Base-by-base conservation (phyloP, 345 rosid species). In the Excoecaria cochinchinensis region DNA sequence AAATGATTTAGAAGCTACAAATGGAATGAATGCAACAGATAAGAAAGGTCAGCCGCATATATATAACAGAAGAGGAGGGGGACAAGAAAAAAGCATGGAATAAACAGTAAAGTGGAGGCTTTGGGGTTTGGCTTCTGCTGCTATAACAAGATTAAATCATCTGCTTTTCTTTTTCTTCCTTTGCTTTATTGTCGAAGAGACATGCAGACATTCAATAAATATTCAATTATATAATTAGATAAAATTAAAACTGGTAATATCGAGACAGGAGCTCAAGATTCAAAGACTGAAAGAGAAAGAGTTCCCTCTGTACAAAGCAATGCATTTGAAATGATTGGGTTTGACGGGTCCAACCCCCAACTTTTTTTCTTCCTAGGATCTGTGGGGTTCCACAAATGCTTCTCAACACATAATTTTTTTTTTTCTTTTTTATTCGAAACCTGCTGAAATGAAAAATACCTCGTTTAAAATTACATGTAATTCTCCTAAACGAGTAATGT, bases 281-380 rank as follows among this genome's bases (percentile, higher is more conserved):
- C 79, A 67, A 31, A 83, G 77, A 62, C 15, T 40, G 46, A 3
- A 39, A 78, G 72, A 55, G 63, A 19, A 47, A 76, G 69, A 58
- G 70, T 78, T 75, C 74, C 79, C 71, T 83, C 83, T 74, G 78
- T 53, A 31, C 73, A 77, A 83, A 78, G 86, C 84, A 78, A 69
- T 48, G 69, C 70, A 76, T 70, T 77, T 63, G 50, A 67, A 77
- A 80, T 84, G 77, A 81, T 81, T 84, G 83, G 82, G 73, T 84
- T 84, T 81, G 87, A 84, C 81, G 72, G 74, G 84, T 84, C 84
- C 75, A 81, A 84, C 82, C 31, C 69, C 56, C 13, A 47, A 76
- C 78, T 81, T 84, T 78, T 31, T 55, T 53, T 40, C 19, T 21
- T 65, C 62, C n/a, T 17, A 60, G 57, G 55, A 65, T 73, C 69